Evolutionary conservation across 176 grass and related monocot genomes (phyloP), one percentile per base, ranked within the genome.

Genomic region (Avena eriantha): DNA sequence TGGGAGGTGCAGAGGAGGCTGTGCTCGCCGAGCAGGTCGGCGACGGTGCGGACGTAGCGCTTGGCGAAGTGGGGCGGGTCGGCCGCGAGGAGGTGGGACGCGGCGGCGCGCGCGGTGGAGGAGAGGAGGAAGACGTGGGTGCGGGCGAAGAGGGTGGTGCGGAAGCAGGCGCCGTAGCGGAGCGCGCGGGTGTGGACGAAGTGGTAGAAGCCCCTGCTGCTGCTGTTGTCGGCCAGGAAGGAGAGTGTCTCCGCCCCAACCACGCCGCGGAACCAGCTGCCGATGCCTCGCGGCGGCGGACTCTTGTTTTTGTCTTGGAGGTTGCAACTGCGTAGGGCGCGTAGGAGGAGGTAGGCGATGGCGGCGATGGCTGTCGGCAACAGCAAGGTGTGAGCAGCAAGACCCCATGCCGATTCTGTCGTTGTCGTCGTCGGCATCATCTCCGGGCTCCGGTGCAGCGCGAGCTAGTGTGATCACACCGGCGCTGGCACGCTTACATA

Each of bases 1-100:
- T 92, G 93, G 51, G 90, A 91, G 70, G 86, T 79, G 76, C 93
- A 98, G 22, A 98, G 91, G 61, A 95, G 88, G 88, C 93, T 98
- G 69, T 98, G 86, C 51, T 92, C 59, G 70, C 96, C 93, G 46
- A 95, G 80, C 51, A 98, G 87, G 41, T 90, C 88, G 4, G 91
- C 86, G 16, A 95, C 88, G 50, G 93, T 93, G 84, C 89, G 91
- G 47, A 95, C 91, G 72, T 98, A 98, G 66, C 93, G 93, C 90
- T 98, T 98, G 68, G 93, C 63, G 49, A 98, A 91, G 65, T 91
- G 69, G 66, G 87, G 51, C 11, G 90, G 90, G n/a, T 95, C 86
- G 47, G 79, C 83, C 8, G 86, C 83, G 18, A 95, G 87, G 19
- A 95, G 81, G 21, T 3, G 1, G 10, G 47, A 67, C 51, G 65